Conservation (phyloP, 208 protist species). For the Kentomonas sorsogonicus region DNA sequence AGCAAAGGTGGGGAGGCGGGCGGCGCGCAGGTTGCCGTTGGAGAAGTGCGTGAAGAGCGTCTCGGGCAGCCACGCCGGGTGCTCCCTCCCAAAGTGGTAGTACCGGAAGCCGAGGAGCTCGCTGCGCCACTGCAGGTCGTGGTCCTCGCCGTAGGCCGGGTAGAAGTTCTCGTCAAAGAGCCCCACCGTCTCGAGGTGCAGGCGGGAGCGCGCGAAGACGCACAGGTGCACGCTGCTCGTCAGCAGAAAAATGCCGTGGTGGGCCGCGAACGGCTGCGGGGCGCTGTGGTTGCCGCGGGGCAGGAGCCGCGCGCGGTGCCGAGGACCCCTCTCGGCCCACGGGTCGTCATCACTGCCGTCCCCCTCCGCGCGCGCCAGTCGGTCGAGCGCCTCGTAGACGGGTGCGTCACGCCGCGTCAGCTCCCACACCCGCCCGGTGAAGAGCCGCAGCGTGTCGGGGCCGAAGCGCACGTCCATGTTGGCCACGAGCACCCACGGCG, state of each 20-base stretch:
- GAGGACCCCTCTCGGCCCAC: too few relatives aligned
- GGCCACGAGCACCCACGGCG: slow-evolving; percentile 31
- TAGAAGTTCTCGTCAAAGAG: slow-evolving; percentile 60
- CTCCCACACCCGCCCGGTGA: slow-evolving; percentile 8
- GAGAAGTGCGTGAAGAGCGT: too few relatives aligned
- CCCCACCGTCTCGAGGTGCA: slow-evolving; percentile 33
- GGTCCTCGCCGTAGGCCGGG: slow-evolving; percentile 47
- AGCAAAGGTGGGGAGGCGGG: too few relatives aligned
- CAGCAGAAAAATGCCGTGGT: too few relatives aligned
- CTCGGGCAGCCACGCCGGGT: too few relatives aligned
- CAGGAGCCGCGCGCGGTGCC: slow-evolving; percentile 22
- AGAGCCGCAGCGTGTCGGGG: slow-evolving; percentile 7
- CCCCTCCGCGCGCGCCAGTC: background rate
- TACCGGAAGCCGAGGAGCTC: slow-evolving; percentile 19
- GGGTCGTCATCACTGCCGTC: too few relatives aligned
- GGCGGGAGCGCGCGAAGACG: slow-evolving; percentile 29
- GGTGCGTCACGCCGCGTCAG: slow-evolving; percentile 4
- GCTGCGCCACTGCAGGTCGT: slow-evolving; percentile 31
- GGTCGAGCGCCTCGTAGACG: slow-evolving; percentile 4
- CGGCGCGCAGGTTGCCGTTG: too few relatives aligned
- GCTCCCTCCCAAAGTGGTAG: too few relatives aligned
- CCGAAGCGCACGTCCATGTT: slow-evolving; percentile 34
- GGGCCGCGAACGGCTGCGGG: slow-evolving; percentile 14
- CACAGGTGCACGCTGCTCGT: slow-evolving; percentile 41
- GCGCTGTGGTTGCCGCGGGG: slow-evolving; percentile 17